phyloP scores from a whole-genome alignment of 2,329 filamentous ascomycete genomes.

The Fusarium compactum region DNA sequence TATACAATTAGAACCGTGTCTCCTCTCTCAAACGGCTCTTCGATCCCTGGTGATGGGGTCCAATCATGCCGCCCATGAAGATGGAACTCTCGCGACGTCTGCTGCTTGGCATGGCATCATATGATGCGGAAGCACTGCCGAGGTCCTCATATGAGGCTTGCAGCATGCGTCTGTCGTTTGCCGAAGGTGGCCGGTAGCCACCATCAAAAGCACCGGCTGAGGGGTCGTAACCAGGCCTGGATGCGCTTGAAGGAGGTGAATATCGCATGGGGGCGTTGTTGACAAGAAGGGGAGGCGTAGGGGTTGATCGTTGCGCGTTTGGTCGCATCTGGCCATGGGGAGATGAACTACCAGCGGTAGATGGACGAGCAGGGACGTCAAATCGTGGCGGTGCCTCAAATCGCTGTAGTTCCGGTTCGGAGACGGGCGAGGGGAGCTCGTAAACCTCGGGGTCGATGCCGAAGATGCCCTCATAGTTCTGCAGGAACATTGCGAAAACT shows the following conservation, averaged over 20 bases:
- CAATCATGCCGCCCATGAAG: conserved; percentile 63
- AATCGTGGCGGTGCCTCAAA: conserved; percentile 50
- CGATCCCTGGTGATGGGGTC: conserved; percentile 63
- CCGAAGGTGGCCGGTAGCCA: conserved; percentile 50
- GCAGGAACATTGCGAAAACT: conserved; percentile 92
- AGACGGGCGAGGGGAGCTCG: conserved; percentile 63
- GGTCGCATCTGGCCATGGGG: conserved; percentile 63
- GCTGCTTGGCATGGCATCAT: conserved; percentile 59
- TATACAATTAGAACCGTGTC: conserved; percentile 57
- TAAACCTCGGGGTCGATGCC: conserved; percentile 75
- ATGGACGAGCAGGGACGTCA: conserved; percentile 59
- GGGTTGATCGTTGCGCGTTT: conserved; percentile 54
- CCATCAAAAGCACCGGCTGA: conserved; percentile 58
- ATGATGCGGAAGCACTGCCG: conserved; percentile 38
- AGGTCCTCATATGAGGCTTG: conserved; percentile 46
- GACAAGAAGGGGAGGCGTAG: conserved; percentile 63
- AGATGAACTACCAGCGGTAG: conserved; percentile 63
- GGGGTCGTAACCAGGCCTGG: conserved; percentile 59
- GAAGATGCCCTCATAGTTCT: conserved; percentile 90
- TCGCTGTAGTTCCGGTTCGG: conserved; percentile 54
- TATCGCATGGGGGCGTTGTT: conserved; percentile 51
- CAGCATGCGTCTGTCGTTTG: conserved; percentile 52
- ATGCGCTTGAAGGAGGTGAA: conserved; percentile 59
- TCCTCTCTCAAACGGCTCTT: conserved; percentile 68
- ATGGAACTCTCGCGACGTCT: conserved; percentile 72